These are phyloP conservation scores for Actinomortierella wolfii DNA, from an alignment of 371 early-diverging fungal species.

Conservation along the genomic window DNA sequence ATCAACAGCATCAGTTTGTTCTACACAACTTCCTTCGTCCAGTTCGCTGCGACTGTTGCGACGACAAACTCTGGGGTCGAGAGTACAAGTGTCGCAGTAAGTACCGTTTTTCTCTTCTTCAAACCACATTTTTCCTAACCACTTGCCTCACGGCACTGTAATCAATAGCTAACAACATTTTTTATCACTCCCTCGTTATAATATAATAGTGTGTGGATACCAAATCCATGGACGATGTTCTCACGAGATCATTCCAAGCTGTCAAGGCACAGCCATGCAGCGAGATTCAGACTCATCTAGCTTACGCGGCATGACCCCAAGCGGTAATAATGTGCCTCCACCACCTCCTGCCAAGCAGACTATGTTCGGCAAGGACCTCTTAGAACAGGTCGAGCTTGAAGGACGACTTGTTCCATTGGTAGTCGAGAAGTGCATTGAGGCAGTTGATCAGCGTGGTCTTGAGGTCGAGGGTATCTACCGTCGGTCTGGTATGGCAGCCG, in stretches of 20 bases:
- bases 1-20: conserved; percentile 64
- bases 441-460: conserved; percentile 75
- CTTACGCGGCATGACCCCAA: conserved; percentile 16
- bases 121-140: neutral
- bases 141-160: too few species aligned
- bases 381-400: conserved; percentile 57
- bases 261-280: too few species aligned
- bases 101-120: neutral
- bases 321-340: conserved; percentile 23
- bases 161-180: too few species aligned
- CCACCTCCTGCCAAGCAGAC: conserved; percentile 30
- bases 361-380: conserved; percentile 67
- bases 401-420: conserved; percentile 68
- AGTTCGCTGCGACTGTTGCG: conserved; percentile 80
- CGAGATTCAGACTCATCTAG: conserved; percentile 26
- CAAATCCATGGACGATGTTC: conserved; percentile 67
- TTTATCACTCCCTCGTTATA: neutral
- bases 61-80: conserved; percentile 85
- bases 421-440: conserved; percentile 75
- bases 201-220: conserved; percentile 54
- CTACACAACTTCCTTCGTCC: conserved; percentile 68
- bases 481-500: conserved; percentile 88
- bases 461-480: conserved; percentile 93
- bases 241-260: conserved; percentile 8
- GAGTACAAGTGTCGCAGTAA: conserved; percentile 74